These are phyloP conservation scores for Paecilomyces sp. DNA, from an alignment of 2,329 filamentous ascomycete genomes.

Conservation along the genomic window DNA sequence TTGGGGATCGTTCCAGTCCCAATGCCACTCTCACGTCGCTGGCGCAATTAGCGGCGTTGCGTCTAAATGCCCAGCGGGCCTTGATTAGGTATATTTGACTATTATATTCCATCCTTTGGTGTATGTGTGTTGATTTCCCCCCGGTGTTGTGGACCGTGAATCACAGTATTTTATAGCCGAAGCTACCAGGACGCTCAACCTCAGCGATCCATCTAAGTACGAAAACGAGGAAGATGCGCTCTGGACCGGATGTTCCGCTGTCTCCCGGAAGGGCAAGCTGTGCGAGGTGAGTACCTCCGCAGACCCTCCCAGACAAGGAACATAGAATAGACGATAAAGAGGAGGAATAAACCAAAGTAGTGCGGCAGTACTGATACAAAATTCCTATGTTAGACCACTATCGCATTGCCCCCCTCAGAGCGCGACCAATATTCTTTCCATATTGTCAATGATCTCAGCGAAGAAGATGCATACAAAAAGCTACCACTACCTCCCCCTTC, in stretches of 20 bases:
- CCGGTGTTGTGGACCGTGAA: conserved; percentile 40
- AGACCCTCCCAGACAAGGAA: not conserved
- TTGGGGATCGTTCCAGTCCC: conserved; percentile 19
- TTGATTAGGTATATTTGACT: conserved; percentile 23
- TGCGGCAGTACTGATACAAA: not conserved
- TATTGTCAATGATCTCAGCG: conserved; percentile 31
- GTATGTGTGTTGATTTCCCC: not conserved
- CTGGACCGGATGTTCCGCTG: conserved; percentile 25
- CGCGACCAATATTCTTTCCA: conserved; percentile 20
- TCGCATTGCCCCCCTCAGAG: conserved; percentile 21
- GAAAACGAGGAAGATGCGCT: conserved; percentile 22
- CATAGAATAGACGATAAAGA: not conserved
- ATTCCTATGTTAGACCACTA: conserved; percentile 20
- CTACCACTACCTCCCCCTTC: conserved; percentile 26
- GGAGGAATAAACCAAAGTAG: not conserved
- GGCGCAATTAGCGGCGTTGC: conserved; percentile 27
- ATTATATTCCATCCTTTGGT: not conserved
- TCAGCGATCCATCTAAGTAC: conserved; percentile 25
- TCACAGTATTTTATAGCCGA: conserved; percentile 47
- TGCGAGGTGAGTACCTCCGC: conserved; percentile 21
- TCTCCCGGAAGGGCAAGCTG: conserved; percentile 22
- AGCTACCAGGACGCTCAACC: conserved; percentile 35
- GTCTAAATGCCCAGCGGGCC: conserved; percentile 28
- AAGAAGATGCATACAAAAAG: conserved; percentile 31
- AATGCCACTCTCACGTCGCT: conserved; percentile 30